Percentiles rank a stretch among this genome's conserved stretches.
Evolutionary conservation across 306 rosid species (phyloP).

Genomic region (Vigna mungo): DNA sequence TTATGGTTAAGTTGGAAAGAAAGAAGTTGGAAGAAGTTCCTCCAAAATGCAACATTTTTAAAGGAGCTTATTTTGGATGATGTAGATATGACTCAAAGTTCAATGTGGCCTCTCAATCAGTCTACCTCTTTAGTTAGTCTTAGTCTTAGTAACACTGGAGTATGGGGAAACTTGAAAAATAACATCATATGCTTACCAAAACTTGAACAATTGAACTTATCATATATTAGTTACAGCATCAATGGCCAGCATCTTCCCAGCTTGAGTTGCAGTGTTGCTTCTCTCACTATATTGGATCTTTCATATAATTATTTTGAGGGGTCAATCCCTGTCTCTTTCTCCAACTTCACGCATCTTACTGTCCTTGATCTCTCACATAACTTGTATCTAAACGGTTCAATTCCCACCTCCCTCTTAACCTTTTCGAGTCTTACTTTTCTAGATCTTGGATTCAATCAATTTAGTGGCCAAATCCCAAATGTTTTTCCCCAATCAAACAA

Average conservation of each 20-base stretch:
- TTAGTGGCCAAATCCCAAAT: neutral
- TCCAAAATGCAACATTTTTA: slow-evolving; percentile 6
- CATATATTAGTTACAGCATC: fast-evolving
- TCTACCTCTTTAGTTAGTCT: slow-evolving; percentile 38
- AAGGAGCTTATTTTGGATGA: neutral
- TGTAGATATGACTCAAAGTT: neutral
- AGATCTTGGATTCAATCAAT: neutral
- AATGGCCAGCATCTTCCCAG: neutral
- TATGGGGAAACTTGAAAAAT: neutral
- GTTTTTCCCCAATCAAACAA: too few species aligned
- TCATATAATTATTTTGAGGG: fast-evolving
- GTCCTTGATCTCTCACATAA: neutral
- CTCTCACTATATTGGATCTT: neutral
- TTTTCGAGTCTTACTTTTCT: neutral
- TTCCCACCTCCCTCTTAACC: neutral
- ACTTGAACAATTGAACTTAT: neutral
- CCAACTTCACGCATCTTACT: neutral
- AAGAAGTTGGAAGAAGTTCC: neutral
- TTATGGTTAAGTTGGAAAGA: neutral
- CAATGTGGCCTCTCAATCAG: neutral
- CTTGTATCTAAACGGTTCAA: neutral
- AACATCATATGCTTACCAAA: neutral
- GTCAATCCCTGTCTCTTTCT: neutral
- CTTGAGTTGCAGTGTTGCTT: neutral
- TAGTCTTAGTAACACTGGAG: neutral